phyloP scores from a whole-genome alignment of 345 rosid genomes.

The Theobroma cacao region DNA sequence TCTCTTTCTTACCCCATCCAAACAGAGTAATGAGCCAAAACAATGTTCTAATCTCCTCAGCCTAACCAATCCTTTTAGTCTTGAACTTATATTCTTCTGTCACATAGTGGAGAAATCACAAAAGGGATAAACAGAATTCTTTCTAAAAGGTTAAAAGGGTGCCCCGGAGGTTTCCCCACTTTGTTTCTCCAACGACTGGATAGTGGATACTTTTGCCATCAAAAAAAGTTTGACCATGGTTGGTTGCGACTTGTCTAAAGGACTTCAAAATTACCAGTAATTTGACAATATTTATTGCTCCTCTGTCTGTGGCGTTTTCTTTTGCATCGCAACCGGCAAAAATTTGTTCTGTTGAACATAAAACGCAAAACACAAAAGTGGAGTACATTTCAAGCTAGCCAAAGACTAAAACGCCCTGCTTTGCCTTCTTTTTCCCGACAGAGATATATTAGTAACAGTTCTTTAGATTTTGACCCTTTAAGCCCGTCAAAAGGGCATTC shows the following conservation, averaged over 20 bases:
- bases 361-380: not conserved
- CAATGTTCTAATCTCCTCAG: not conserved
- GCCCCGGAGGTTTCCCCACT: not conserved
- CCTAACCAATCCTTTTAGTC: not conserved
- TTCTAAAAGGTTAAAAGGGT: not conserved
- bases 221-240: not conserved
- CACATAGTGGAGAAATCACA: not conserved
- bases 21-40: not conserved
- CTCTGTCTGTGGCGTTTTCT: not conserved
- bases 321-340: not conserved
- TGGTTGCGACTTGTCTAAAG: not conserved
- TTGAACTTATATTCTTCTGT: not conserved
- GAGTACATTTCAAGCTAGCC: not conserved
- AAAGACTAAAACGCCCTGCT: not conserved
- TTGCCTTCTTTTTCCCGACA: not conserved
- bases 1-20: conserved; percentile 11
- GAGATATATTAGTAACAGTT: not conserved
- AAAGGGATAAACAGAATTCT: not conserved
- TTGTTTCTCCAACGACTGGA: not conserved
- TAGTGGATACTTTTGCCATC: not conserved
- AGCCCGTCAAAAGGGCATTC: not conserved
- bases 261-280: not conserved
- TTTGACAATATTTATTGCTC: not conserved
- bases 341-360: not conserved
- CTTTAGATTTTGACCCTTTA: not conserved